Evolutionary conservation across 768 basidiomycete species (phyloP), one percentile per base, ranked within the genome.

Genomic region (Sporobolomyces pararoseus): DNA sequence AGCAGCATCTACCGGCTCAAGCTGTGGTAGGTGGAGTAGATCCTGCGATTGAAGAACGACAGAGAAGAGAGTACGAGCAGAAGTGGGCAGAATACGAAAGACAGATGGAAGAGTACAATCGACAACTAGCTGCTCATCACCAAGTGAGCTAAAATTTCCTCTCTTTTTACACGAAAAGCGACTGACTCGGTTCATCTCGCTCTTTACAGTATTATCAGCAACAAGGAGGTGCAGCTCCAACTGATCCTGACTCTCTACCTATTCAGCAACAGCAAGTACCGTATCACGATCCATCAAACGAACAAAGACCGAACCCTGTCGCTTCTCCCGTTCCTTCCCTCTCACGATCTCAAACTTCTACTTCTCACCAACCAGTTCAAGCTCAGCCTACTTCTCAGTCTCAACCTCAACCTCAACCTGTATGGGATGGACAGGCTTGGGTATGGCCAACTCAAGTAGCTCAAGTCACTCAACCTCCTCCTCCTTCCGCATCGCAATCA

Each of bases 31-130:
- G n/a, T n/a, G n/a, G 32, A 68, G 58, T 53, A 65, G 73, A 6
- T 19, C 10, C 55, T 23, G 37, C 55, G 21, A 58, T 42, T 42
- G 66, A 68, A 29, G 65, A 69, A 44, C 68, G 59, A 47, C 65
- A 72, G 37, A 58, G 58, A 39, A 44, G 65, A 10, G 68, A 68
- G 32, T 66, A 71, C 29, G 60, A 71, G 37, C 27, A 29, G 49
- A 55, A 66, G 27, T 71, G 61, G 52, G 60, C 60, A 2, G 61
- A 44, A 47, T 74, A 74, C 59, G 58, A 70, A 47, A 27, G 53
- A 39, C 37, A 70, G 32, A 29, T 57, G 37, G 68, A 62, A n/a
- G 61, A 68, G 47, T 72, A 72, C 63, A 47, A 65, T 37, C 42
- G 57, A 19, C 54, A 71, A 47, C 2, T 63, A 35, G 69, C 60